These are phyloP conservation scores for Seminavis robusta DNA, from an alignment of 108 stramenopile genomes.

Conservation along the genomic window DNA sequence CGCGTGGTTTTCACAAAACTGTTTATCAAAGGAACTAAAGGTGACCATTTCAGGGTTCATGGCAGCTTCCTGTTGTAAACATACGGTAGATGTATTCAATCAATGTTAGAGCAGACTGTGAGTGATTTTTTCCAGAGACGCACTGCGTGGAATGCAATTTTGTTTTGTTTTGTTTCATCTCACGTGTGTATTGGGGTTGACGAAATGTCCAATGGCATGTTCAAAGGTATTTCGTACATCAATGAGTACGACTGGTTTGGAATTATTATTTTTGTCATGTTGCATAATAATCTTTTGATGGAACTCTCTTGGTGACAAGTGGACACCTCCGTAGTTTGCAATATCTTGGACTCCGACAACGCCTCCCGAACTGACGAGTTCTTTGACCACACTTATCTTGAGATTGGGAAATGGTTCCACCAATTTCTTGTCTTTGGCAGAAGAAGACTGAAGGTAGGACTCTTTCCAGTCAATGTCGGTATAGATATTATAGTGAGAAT, in stretches of 20 bases:
- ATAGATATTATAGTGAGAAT: conserved; percentile 22
- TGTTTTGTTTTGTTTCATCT: no score
- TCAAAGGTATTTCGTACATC: conserved; percentile 90
- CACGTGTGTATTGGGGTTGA: conserved; percentile 28
- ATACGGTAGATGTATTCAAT: no score
- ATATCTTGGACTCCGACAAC: conserved; percentile 50
- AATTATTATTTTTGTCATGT: not conserved
- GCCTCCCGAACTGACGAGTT: conserved; percentile 77
- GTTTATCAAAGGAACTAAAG: conserved; percentile 67
- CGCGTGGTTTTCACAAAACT: conserved; percentile 56
- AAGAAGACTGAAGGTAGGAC: no score
- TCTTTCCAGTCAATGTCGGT: conserved; percentile 69
- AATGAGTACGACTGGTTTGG: conserved; percentile 55
- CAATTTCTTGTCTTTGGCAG: conserved; percentile 10
- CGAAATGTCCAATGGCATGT: conserved; percentile 76
- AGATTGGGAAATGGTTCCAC: conserved; percentile 75
- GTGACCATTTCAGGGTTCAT: conserved; percentile 75
- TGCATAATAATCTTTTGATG: conserved; percentile 38
- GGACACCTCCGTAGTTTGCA: conserved; percentile 40
- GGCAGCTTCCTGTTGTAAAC: conserved; percentile 35
- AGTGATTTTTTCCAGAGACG: no score
- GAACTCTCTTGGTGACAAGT: conserved; percentile 68
- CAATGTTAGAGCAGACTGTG: no score
- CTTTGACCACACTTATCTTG: conserved; percentile 75
- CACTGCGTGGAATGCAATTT: conserved; percentile 7